Conservation (phyloP, 2,329 filamentous ascomycete genomes). For the Ceratocystiopsis sp. region DNA sequence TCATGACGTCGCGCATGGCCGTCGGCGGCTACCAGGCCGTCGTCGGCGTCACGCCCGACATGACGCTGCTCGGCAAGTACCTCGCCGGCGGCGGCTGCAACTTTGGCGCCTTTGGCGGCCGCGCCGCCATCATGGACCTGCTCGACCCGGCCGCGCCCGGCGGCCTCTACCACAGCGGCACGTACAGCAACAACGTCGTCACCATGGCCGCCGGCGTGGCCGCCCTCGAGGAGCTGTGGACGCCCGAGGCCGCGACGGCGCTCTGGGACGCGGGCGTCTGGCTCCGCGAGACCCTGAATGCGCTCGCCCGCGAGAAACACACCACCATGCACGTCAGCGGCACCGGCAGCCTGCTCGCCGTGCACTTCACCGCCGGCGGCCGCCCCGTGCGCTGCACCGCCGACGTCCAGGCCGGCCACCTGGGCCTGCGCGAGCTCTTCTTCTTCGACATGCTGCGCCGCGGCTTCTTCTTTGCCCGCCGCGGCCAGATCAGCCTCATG, state of each 20-base stretch:
- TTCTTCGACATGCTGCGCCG: not conserved
- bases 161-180: conserved; percentile 41
- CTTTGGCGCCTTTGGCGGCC: conserved; percentile 42
- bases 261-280: conserved; percentile 6
- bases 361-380: not conserved
- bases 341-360: not conserved
- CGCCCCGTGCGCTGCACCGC: not conserved
- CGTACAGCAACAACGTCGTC: conserved; percentile 45
- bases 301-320: not conserved
- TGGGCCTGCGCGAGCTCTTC: not conserved
- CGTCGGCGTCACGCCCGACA: conserved; percentile 42
- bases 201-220: conserved; percentile 38
- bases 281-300: conserved; percentile 5
- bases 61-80: conserved; percentile 39
- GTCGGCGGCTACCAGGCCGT: conserved; percentile 34
- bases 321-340: not conserved
- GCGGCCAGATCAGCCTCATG: not conserved
- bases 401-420: not conserved
- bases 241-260: too few relatives aligned
- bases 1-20: conserved; percentile 46
- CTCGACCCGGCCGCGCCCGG: conserved; percentile 45
- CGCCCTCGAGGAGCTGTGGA: conserved; percentile 19
- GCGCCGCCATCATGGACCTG: conserved; percentile 50
- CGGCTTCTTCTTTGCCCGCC: not conserved
- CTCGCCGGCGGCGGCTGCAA: conserved; percentile 36